These are phyloP conservation scores for Boletellus emodensis DNA, from an alignment of 768 basidiomycete species.

Conservation along the genomic window DNA sequence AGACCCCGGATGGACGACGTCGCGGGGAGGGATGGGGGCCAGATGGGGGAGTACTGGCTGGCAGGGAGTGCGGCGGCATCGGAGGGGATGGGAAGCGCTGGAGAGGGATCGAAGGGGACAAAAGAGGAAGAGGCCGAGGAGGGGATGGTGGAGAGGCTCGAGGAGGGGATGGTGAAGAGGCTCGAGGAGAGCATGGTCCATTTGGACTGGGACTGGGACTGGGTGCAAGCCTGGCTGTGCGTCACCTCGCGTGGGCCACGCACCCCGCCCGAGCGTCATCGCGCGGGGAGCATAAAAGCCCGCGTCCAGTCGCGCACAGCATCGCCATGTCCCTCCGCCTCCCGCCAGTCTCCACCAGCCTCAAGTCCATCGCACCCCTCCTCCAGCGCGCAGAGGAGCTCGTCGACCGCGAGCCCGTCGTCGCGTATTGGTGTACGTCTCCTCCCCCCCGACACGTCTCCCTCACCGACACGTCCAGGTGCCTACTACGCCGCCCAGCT, in stretches of 20 bases:
- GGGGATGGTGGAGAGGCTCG: conserved; percentile 19
- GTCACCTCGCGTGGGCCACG: not conserved
- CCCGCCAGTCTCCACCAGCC: conserved; percentile 54
- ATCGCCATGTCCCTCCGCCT: conserved; percentile 43
- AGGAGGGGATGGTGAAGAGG: conserved; percentile 28
- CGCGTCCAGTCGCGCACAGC: not conserved
- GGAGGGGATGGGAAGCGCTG: conserved; percentile 11
- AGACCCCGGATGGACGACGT: conserved; percentile 44
- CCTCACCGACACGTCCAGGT: conserved; percentile 41
- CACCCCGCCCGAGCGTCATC: not conserved
- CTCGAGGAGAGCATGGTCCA: conserved; percentile 18
- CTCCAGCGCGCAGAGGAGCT: conserved; percentile 91
- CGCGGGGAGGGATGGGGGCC: conserved; percentile 32
- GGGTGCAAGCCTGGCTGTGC: not conserved
- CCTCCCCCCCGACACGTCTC: not conserved
- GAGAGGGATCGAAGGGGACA: conserved; percentile 13
- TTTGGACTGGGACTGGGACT: conserved; percentile 23
- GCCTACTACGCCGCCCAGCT: conserved; percentile 90
- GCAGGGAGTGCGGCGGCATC: conserved; percentile 17
- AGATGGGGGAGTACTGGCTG: conserved; percentile 7
- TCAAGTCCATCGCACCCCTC: conserved; percentile 72
- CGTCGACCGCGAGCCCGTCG: conserved; percentile 72
- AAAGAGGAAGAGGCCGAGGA: conserved; percentile 26
- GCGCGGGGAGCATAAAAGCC: not conserved
- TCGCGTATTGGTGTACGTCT: conserved; percentile 91